Base-by-base conservation (phyloP, 73 alveolate species). In the Effrenium voratum region DNA sequence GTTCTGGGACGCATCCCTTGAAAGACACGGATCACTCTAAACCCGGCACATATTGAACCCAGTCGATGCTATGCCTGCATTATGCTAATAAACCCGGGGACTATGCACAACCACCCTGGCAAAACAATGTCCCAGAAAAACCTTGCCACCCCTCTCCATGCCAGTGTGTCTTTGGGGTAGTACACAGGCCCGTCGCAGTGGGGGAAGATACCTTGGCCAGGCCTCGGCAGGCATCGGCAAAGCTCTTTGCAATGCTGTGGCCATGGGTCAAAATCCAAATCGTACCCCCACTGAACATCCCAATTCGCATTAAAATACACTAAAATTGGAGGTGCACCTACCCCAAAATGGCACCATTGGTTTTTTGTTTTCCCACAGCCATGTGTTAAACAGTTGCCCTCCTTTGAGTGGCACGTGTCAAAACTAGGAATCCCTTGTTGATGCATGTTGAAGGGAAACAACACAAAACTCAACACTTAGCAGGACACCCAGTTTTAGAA, bases 161-260 rank as follows among this genome's bases (percentile, higher is more conserved):
- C 49, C 79, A 49, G 85, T 26, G 38, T 22, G 30, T 41, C 94
- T 66, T 91, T 91, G 50, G 98, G 98, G 68, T 91, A 91, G 91
- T 91, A 91, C 60, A 91, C 98, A 6, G 98, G 90, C 36, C 98
- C 98, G 41, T 91, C 98, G 90, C 98, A 91, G 57, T 91, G 98
- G 1, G 98, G 98, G 77, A 66, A 76, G 60, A 91, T 91, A 76
- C 98, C 98, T 36, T 91, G 98, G 34, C 98, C 98, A 22, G 98
- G 98, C 90, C 98, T 90, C 34, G 28, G 57, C n/a, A 12, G 82
- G 49, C 6, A 24, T 24, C n/a, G n/a, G n/a, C n/a, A n/a, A n/a
- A n/a, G n/a, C n/a, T n/a, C n/a, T n/a, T n/a, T n/a, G n/a, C n/a
- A n/a, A n/a, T n/a, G n/a, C n/a, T n/a, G n/a, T n/a, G n/a, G n/a